A percentile compares a stretch with the other conserved stretches of the same genome.
These are phyloP conservation scores for Citrus unshiu DNA, from an alignment of 345 rosid species.

Conservation along the genomic window DNA sequence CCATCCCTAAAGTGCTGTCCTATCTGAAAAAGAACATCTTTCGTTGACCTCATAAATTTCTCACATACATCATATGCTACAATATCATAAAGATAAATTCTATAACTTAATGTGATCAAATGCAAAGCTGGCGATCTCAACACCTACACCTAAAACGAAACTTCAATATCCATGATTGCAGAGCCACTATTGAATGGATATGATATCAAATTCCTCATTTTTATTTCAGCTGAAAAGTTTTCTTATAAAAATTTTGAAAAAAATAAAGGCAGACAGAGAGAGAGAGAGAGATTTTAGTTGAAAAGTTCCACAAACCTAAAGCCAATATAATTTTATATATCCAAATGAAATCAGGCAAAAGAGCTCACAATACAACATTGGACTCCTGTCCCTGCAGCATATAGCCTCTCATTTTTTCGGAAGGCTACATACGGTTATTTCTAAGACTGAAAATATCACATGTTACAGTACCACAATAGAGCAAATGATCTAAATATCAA, in stretches of 20 bases:
- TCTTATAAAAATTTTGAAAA: background rate
- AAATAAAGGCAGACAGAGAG: background rate
- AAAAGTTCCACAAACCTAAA: background rate
- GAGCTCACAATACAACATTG: background rate
- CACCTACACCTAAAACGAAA: background rate
- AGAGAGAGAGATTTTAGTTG: no score
- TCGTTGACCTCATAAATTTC: background rate
- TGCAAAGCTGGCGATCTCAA: background rate
- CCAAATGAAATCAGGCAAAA: background rate
- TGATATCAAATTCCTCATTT: background rate
- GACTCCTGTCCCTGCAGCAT: background rate
- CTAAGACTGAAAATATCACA: background rate
- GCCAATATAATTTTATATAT: background rate
- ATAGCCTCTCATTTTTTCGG: background rate
- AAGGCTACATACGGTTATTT: background rate
- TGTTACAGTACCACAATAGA: no score
- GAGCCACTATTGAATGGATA: background rate
- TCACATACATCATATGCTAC: background rate
- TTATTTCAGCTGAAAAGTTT: background rate
- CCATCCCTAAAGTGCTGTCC: slow-evolving; percentile 95
- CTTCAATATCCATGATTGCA: background rate
- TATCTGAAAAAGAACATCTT: slow-evolving; percentile 50
- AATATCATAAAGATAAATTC: background rate
- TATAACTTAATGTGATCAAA: background rate
- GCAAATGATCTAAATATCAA: background rate